Evolutionary conservation across 2,329 filamentous ascomycete genomes (phyloP).

Genomic region (Ascochyta rabiei): DNA sequence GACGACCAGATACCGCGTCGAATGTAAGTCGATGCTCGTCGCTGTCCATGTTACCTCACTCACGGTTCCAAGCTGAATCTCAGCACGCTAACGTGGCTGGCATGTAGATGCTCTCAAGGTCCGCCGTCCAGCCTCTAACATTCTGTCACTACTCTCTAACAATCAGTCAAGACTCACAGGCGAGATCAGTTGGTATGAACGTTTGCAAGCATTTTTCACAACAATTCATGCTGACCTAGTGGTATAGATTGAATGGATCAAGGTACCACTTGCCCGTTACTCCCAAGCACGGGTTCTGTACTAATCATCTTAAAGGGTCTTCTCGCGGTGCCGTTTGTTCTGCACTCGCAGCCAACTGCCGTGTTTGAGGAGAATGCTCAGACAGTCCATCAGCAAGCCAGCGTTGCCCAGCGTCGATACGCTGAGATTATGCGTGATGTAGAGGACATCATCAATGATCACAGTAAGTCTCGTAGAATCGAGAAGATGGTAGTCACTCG

Average conservation of each 20-base stretch:
- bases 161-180: slow-evolving; percentile 75
- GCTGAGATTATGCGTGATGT: slow-evolving; percentile 95
- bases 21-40: slow-evolving; percentile 38
- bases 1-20: slow-evolving; percentile 52
- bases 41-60: slow-evolving; percentile 4
- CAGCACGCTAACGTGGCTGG: slow-evolving; percentile 24
- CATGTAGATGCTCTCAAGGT: slow-evolving; percentile 68
- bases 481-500: neutral
- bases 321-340: slow-evolving; percentile 91
- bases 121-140: slow-evolving; percentile 16
- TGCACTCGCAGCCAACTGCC: slow-evolving; percentile 92
- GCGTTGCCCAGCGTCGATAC: slow-evolving; percentile 84
- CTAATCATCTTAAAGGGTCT: slow-evolving; percentile 53
- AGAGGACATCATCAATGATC: slow-evolving; percentile 87
- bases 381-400: slow-evolving; percentile 73
- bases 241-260: slow-evolving; percentile 83
- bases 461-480: slow-evolving; percentile 64
- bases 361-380: slow-evolving; percentile 74
- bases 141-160: slow-evolving; percentile 20
- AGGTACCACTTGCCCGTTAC: slow-evolving; percentile 54
- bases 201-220: neutral
- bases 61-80: slow-evolving; percentile 6
- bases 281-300: neutral
- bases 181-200: slow-evolving; percentile 85
- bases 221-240: slow-evolving; percentile 16